These are phyloP conservation scores for Tulasnella sp. DNA, from an alignment of 768 basidiomycete genomes.

Conservation along the genomic window DNA sequence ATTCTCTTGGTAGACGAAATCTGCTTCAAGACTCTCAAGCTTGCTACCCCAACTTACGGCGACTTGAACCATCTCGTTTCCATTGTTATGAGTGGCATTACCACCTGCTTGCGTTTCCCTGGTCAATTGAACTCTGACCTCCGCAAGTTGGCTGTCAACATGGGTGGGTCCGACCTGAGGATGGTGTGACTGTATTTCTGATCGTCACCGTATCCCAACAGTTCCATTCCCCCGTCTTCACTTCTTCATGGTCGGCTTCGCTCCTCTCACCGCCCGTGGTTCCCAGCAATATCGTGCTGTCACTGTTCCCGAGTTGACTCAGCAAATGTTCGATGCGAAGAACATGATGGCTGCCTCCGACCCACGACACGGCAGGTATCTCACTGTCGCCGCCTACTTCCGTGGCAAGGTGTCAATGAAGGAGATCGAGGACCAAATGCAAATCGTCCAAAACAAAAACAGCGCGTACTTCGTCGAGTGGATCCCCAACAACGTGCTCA, in stretches of 20 bases:
- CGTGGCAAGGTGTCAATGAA: constrained; percentile 99
- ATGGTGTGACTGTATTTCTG: neutral
- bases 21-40: constrained; percentile 95
- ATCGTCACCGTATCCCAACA: no score
- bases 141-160: constrained; percentile 96
- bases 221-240: constrained; percentile 99
- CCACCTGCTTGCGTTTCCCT: constrained; percentile 98
- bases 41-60: constrained; percentile 89
- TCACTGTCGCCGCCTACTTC: constrained; percentile 96
- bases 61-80: constrained; percentile 98
- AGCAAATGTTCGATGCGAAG: constrained; percentile 99
- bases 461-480: constrained; percentile 98
- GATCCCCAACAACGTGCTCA: constrained; percentile 99
- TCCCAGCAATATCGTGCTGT: constrained; percentile 94
- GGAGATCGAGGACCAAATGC: constrained; percentile 99
- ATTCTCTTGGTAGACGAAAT: constrained; percentile 57
- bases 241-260: constrained; percentile 98
- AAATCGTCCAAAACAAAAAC: constrained; percentile 95
- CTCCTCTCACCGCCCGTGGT: constrained; percentile 86
- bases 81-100: constrained; percentile 97
- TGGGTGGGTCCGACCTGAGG: no score
- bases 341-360: constrained; percentile 99
- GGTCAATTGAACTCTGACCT: constrained; percentile 99
- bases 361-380: constrained; percentile 92
- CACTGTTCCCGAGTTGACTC: constrained; percentile 92